These are phyloP conservation scores for Kwoniella shivajii DNA, from an alignment of 1,284 basidiomycete species.

Conservation along the genomic window DNA sequence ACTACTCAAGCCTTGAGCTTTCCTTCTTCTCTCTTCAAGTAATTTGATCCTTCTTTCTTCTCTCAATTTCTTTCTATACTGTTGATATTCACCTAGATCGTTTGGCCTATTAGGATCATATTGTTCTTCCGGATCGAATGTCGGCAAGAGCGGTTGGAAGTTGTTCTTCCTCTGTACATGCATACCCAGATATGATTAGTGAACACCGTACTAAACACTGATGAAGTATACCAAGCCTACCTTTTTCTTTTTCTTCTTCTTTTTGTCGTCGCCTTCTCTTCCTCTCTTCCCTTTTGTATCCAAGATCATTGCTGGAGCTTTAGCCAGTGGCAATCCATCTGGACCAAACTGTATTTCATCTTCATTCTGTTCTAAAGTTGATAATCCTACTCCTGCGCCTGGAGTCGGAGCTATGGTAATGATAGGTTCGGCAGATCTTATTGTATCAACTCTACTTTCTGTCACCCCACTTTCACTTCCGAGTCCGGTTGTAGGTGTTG, in stretches of 20 bases:
- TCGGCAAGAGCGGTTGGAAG: slow-evolving; percentile 33
- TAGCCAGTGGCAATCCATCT: slow-evolving; percentile 42
- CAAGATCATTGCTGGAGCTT: slow-evolving; percentile 51
- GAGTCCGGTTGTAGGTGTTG: neutral
- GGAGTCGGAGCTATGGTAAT: neutral
- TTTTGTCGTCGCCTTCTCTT: slow-evolving; percentile 23
- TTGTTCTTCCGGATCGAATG: slow-evolving; percentile 50
- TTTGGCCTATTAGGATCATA: slow-evolving; percentile 54
- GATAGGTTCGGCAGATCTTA: slow-evolving; percentile 16
- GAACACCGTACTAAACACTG: too few species aligned
- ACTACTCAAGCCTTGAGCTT: slow-evolving; percentile 34
- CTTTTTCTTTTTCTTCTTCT: slow-evolving; percentile 48
- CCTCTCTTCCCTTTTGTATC: slow-evolving; percentile 24
- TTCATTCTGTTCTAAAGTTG: slow-evolving; percentile 3
- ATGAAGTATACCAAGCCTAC: too few species aligned
- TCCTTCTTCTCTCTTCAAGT: slow-evolving; percentile 29
- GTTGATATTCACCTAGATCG: slow-evolving; percentile 52
- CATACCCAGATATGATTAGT: slow-evolving; percentile 5
- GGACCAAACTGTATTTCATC: slow-evolving; percentile 32
- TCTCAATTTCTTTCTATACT: slow-evolving; percentile 42
- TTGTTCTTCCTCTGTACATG: slow-evolving; percentile 23
- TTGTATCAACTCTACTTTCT: slow-evolving; percentile 11
- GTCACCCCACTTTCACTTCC: too few species aligned
- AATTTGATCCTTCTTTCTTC: slow-evolving; percentile 37
- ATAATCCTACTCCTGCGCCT: neutral